Base-by-base conservation (phyloP, 768 basidiomycete genomes). In the Myochromella boudieri region DNA sequence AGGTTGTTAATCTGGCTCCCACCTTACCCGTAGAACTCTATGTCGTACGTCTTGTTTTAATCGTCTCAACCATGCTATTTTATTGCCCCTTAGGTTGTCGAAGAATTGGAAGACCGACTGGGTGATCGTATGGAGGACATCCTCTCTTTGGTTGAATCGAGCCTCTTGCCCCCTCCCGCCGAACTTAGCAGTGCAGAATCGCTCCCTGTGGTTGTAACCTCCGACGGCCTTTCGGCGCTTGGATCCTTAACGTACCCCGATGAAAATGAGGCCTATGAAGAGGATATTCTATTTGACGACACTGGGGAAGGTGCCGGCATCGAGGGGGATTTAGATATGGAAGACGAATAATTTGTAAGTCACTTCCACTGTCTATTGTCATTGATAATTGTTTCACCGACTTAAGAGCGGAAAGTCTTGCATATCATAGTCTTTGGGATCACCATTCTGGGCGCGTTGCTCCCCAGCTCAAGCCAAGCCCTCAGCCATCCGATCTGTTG, bases 1-100 rank as follows among this genome's bases (percentile, higher is more conserved):
- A 95, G 59, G 76, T 97, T 27, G 84, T 91, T n/a, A 97, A 97
- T 59, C 75, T 95, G 4, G 86, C 85, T 1, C 95, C 95, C 1
- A 84, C 81, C 6, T 76, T 82, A 37, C 72, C 83, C 0, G 91
- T 95, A 20, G 91, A 94, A 62, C 80, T 97, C 20, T 95, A 97
- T 59, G 87, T 91, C 46, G 93, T 95, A 54, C 37, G 91, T 77
- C 25, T 24, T n/a, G 9, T 36, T 12, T 37, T 15, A 11, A 34
- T 31, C 18, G 29, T 15, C 28, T 22, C 26, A 10, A 14, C 33
- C 14, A 14, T 9, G 40, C 14, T n/a, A 10, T 17, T 5, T 28
- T 12, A 25, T 15, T 3, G 33, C 12, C 22, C 37, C 24, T 8
- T 34, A 97, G 94, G 87, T 95, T 44, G 81, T 97, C 7, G 95